These are phyloP conservation scores for Hemileccinum rubropunctum DNA, from an alignment of 768 basidiomycete species.

Conservation along the genomic window DNA sequence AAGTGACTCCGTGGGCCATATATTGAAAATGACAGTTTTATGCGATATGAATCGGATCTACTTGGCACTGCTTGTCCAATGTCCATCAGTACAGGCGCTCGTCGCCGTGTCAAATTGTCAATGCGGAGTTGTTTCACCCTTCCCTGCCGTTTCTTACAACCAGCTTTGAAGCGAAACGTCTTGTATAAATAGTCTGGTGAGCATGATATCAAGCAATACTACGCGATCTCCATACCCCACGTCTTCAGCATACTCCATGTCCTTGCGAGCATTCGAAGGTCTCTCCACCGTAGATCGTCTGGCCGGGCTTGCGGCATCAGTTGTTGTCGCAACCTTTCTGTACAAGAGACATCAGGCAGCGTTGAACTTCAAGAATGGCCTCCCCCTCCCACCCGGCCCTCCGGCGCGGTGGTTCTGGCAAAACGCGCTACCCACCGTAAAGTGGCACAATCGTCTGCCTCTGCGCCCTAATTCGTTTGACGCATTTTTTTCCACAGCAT, in stretches of 20 bases:
- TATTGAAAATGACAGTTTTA: no score
- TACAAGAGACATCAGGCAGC: conserved; percentile 1
- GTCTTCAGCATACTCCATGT: not conserved
- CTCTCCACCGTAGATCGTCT: not conserved
- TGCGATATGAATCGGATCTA: no score
- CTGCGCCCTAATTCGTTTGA: not conserved
- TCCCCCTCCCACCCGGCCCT: conserved; percentile 26
- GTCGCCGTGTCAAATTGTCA: no score
- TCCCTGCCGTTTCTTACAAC: no score
- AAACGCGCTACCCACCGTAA: conserved; percentile 13
- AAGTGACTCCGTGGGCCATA: no score
- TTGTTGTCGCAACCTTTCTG: not conserved
- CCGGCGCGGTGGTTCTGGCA: conserved; percentile 26
- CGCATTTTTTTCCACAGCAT: conserved; percentile 1
- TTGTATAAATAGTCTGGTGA: not conserved
- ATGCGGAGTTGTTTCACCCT: no score
- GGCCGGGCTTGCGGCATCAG: conserved; percentile 1
- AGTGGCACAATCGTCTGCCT: conserved; percentile 10
- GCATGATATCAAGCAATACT: not conserved
- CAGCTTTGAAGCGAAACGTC: no score
- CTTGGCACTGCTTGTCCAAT: no score
- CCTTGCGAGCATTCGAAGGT: not conserved
- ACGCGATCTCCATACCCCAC: not conserved
- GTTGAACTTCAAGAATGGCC: not conserved
- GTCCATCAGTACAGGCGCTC: no score